Conservation (phyloP, 2,329 filamentous ascomycete genomes). For the Ceratocystis harringtonii region DNA sequence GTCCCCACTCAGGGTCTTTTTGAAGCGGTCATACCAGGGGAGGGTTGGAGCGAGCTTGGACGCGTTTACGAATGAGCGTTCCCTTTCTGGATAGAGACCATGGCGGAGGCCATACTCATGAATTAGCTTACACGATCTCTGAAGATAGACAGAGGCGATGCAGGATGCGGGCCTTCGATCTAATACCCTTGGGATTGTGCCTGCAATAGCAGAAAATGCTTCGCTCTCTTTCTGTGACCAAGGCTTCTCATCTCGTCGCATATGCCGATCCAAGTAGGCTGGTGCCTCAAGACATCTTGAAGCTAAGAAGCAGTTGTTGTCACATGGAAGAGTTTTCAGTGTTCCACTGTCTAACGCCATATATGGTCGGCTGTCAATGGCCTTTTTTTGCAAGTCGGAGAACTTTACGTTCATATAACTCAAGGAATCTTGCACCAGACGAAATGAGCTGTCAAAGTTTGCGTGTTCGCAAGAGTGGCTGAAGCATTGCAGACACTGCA, state of each 20-base stretch:
- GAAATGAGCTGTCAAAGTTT: slow-evolving; percentile 31
- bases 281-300: not conserved
- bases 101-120: not conserved
- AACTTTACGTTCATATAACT: slow-evolving; percentile 5
- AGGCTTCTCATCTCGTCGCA: slow-evolving; percentile 3
- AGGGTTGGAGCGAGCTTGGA: slow-evolving; percentile 27
- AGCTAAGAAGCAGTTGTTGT: slow-evolving; percentile 13
- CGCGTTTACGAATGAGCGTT: not conserved
- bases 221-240: slow-evolving; percentile 6
- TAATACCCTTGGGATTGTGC: slow-evolving; percentile 6
- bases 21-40: slow-evolving; percentile 42
- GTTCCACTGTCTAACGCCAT: slow-evolving; percentile 6
- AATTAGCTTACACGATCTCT: slow-evolving; percentile 12
- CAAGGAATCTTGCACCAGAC: slow-evolving; percentile 12
- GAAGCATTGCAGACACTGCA: slow-evolving; percentile 45
- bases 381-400: slow-evolving; percentile 7
- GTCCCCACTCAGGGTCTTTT: slow-evolving; percentile 38
- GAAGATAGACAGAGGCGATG: slow-evolving; percentile 13
- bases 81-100: not conserved
- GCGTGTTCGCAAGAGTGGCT: slow-evolving; percentile 48
- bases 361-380: not conserved
- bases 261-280: not conserved
- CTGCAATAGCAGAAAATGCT: slow-evolving; percentile 3
- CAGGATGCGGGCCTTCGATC: slow-evolving; percentile 12
- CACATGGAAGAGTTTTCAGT: not conserved